These are phyloP conservation scores for Pisolithus orientalis DNA, from an alignment of 768 basidiomycete species.

Conservation along the genomic window DNA sequence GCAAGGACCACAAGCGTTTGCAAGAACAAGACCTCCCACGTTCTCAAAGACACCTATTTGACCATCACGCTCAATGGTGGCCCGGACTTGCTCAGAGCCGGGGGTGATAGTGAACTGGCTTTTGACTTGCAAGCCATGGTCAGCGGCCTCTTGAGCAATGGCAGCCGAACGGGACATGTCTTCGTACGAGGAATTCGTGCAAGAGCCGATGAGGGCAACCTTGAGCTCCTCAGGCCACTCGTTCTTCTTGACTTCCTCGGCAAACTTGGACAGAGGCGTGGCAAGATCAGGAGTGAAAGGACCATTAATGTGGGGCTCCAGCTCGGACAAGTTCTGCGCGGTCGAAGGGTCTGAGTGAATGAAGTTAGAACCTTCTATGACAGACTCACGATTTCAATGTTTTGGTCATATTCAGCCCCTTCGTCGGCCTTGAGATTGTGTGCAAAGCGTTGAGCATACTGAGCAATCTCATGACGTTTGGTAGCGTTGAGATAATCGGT, in stretches of 20 bases:
- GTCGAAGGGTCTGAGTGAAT: background rate
- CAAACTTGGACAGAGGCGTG: conserved; percentile 96
- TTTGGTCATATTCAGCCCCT: conserved; percentile 87
- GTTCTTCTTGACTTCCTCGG: conserved; percentile 87
- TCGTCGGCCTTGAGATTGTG: conserved; percentile 89
- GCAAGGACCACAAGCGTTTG: conserved; percentile 98
- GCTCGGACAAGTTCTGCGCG: conserved; percentile 81
- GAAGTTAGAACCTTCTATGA: background rate
- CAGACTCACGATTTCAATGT: conserved; percentile 77
- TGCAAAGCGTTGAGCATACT: conserved; percentile 83
- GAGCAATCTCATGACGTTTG: conserved; percentile 79
- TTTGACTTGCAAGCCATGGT: conserved; percentile 83
- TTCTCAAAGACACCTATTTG: conserved; percentile 82
- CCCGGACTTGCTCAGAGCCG: conserved; percentile 96
- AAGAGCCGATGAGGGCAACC: conserved; percentile 97
- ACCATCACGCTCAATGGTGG: conserved; percentile 96
- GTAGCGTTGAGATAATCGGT: conserved; percentile 91
- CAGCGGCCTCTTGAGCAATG: conserved; percentile 83
- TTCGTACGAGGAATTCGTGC: conserved; percentile 99
- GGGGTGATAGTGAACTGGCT: conserved; percentile 98
- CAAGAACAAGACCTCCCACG: conserved; percentile 89
- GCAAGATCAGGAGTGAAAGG: conserved; percentile 99
- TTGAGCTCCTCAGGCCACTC: conserved; percentile 95
- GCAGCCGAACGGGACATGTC: conserved; percentile 98
- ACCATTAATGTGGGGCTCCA: conserved; percentile 99